These are phyloP conservation scores for Penicillium sp. DNA, from an alignment of 2,329 filamentous ascomycete species.

Conservation along the genomic window DNA sequence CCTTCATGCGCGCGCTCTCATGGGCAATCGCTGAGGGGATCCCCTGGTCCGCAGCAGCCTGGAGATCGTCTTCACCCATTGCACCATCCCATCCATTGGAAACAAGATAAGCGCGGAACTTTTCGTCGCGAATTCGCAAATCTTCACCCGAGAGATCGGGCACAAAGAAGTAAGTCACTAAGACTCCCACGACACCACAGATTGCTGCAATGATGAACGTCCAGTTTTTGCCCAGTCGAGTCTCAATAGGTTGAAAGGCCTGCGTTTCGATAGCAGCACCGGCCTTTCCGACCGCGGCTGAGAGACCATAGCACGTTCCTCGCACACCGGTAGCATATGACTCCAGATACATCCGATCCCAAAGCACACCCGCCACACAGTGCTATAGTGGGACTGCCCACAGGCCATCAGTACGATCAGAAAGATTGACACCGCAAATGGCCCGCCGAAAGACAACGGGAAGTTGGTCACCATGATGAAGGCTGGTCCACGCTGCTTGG, in stretches of 20 bases:
- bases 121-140: constrained; percentile 44
- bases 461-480: constrained; percentile 52
- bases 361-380: constrained; percentile 52
- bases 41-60: constrained; percentile 32
- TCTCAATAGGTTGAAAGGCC: constrained; percentile 51
- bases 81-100: constrained; percentile 49
- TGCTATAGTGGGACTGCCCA: constrained; percentile 37
- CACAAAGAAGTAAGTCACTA: constrained; percentile 52
- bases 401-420: constrained; percentile 47
- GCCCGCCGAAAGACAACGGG: constrained; percentile 42
- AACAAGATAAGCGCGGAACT: constrained; percentile 47
- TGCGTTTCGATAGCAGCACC: constrained; percentile 55
- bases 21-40: constrained; percentile 6
- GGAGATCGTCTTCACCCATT: constrained; percentile 45
- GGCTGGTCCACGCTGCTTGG: constrained; percentile 41
- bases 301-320: constrained; percentile 53
- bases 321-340: constrained; percentile 54
- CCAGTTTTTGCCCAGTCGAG: constrained; percentile 49
- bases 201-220: constrained; percentile 56
- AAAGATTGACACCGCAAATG: constrained; percentile 48
- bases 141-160: constrained; percentile 49
- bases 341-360: constrained; percentile 52
- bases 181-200: constrained; percentile 48
- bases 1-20: neutral
- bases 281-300: constrained; percentile 53